phyloP scores from a whole-genome alignment of 257 asterid genomes.

The Ocimum tenuiflorum region DNA sequence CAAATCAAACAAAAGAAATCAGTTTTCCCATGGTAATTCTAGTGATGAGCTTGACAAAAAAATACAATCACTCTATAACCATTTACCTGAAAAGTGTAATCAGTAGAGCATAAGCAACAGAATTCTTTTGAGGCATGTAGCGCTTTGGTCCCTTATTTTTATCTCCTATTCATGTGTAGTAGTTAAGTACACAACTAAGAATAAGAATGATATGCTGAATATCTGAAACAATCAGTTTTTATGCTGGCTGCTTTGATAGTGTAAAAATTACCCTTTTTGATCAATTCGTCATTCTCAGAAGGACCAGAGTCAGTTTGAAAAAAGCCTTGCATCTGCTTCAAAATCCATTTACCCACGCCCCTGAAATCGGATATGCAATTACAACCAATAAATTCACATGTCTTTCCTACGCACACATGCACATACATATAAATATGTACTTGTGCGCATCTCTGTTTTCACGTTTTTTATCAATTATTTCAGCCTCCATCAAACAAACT shows the following conservation, averaged over 20 bases:
- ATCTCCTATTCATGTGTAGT: conserved; percentile 38
- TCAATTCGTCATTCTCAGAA: conserved; percentile 36
- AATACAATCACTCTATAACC: background rate
- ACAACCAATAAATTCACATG: background rate
- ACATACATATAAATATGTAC: background rate
- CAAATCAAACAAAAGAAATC: conserved; percentile 4
- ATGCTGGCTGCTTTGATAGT: background rate
- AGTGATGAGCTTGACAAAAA: background rate
- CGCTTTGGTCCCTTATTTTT: conserved; percentile 50
- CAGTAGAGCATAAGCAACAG: conserved; percentile 82
- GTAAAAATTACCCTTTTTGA: conserved; percentile 40
- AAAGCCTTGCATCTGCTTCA: conserved; percentile 74
- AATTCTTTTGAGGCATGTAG: conserved; percentile 87
- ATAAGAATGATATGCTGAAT: background rate
- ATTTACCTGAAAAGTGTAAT: conserved; percentile 75
- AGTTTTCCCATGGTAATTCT: background rate
- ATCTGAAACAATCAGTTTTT: background rate
- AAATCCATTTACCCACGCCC: conserved; percentile 91
- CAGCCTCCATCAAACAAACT: background rate
- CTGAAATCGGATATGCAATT: conserved; percentile 28
- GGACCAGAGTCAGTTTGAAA: conserved; percentile 40
- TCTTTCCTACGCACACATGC: background rate
- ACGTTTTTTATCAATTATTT: background rate
- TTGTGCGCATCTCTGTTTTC: background rate
- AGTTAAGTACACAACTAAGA: conserved; percentile 8